Conservation (phyloP, 176 grass and related monocot genomes). For the Chloris gayana region DNA sequence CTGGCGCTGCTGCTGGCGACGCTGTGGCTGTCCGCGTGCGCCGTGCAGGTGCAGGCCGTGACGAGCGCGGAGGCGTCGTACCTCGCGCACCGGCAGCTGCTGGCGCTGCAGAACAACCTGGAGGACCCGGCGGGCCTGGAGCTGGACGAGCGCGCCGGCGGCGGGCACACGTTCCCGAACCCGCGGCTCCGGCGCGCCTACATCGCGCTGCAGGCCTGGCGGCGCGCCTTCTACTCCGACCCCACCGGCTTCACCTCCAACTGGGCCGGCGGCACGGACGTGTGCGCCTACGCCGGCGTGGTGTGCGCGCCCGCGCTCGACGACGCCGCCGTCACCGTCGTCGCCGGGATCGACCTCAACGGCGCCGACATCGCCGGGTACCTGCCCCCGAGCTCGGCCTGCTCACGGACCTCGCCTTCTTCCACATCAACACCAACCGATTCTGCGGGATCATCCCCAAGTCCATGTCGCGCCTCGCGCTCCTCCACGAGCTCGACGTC, state of each 20-base stretch:
- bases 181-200: constrained; percentile 46
- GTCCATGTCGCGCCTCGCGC: constrained; percentile 24
- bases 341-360: constrained; percentile 53
- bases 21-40: neutral
- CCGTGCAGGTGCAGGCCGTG: constrained; percentile 25
- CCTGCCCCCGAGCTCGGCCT: constrained; percentile 40
- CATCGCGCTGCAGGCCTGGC: constrained; percentile 64
- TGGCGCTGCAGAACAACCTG: constrained; percentile 30
- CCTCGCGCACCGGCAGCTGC: constrained; percentile 62
- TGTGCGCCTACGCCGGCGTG: constrained; percentile 57
- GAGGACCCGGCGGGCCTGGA: constrained; percentile 32
- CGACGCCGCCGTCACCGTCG: constrained; percentile 27
- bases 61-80: constrained; percentile 38
- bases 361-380: constrained; percentile 61
- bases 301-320: constrained; percentile 32
- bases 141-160: constrained; percentile 42
- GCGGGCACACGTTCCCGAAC: constrained; percentile 33
- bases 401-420: constrained; percentile 54
- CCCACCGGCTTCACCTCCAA: constrained; percentile 46
- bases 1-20: neutral
- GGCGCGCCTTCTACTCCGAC: constrained; percentile 67
- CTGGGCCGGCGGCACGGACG: constrained; percentile 46
- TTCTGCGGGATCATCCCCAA: constrained; percentile 63
- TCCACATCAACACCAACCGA: constrained; percentile 63
- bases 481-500: constrained; percentile 54